phyloP scores from a whole-genome alignment of 805 yeast species.

The Candida rishiriensis region DNA sequence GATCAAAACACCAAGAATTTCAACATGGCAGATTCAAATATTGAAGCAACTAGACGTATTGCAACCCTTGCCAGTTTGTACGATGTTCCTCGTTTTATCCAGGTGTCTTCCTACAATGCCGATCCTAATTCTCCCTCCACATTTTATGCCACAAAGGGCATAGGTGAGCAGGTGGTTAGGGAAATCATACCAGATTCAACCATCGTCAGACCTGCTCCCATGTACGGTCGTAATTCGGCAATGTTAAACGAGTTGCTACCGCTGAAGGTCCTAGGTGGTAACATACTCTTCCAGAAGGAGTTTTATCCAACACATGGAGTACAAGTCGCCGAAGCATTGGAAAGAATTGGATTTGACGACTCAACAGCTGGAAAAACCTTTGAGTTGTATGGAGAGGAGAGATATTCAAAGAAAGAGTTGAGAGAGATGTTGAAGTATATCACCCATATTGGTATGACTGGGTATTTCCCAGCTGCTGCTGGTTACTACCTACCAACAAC shows the following conservation, averaged over 20 bases:
- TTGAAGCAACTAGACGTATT: constrained; percentile 73
- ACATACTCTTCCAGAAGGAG: constrained; percentile 62
- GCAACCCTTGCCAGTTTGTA: constrained; percentile 67
- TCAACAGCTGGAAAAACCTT: constrained; percentile 70
- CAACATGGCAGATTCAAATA: constrained; percentile 76
- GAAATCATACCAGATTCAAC: constrained; percentile 71
- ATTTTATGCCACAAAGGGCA: constrained; percentile 76
- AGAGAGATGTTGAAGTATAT: constrained; percentile 61
- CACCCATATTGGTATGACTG: constrained; percentile 31
- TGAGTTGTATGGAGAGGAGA: constrained; percentile 73
- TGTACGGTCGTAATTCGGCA: constrained; percentile 71
- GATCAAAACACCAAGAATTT: constrained; percentile 76
- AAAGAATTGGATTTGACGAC: constrained; percentile 76
- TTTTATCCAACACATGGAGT: constrained; percentile 68
- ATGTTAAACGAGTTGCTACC: constrained; percentile 60
- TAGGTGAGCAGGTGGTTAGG: constrained; percentile 68
- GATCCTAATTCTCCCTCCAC: constrained; percentile 60
- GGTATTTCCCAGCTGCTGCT: constrained; percentile 33
- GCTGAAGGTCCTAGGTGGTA: constrained; percentile 53
- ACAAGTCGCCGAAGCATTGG: constrained; percentile 78
- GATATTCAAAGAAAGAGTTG: constrained; percentile 55
- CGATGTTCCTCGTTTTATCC: constrained; percentile 69
- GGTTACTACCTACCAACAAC: constrained; percentile 38
- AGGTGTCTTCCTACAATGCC: constrained; percentile 78
- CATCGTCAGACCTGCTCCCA: constrained; percentile 79